These are phyloP conservation scores for Odontarrhena argentea DNA, from an alignment of 345 rosid species.

Conservation along the genomic window DNA sequence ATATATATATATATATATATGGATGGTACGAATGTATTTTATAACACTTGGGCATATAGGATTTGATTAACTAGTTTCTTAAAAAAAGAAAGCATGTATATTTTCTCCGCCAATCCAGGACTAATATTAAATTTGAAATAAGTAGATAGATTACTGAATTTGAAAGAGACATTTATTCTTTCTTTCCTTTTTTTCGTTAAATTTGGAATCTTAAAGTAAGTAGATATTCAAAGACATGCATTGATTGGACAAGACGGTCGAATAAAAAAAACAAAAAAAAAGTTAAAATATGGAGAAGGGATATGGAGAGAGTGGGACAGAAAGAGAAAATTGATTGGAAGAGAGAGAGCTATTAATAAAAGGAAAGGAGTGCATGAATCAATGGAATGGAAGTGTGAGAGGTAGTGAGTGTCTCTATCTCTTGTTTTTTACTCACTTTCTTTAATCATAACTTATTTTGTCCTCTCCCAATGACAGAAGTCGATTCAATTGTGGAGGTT, in stretches of 20 bases:
- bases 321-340: conserved; percentile 34
- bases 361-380: conserved; percentile 44
- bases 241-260: conserved; percentile 38
- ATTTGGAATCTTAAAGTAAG: conserved; percentile 22
- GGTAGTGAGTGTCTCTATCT: conserved; percentile 38
- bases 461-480: conserved; percentile 17
- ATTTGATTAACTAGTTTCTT: not conserved
- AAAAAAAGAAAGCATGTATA: not conserved
- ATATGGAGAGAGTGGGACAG: conserved; percentile 39
- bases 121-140: conserved; percentile 9
- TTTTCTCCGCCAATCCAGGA: conserved; percentile 1
- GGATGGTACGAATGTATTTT: no score
- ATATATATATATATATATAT: no score
- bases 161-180: conserved; percentile 4
- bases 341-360: conserved; percentile 25
- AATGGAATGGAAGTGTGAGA: conserved; percentile 29
- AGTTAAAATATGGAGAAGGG: conserved; percentile 16
- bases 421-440: conserved; percentile 40
- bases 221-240: conserved; percentile 31
- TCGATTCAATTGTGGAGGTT: conserved; percentile 33
- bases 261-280: not conserved
- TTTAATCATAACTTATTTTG: conserved; percentile 33
- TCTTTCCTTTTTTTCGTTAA: not conserved
- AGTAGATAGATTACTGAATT: not conserved
- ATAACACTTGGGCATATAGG: not conserved